phyloP scores from a whole-genome alignment of 129 eudicot genomes.

The Saposhnikovia divaricata region DNA sequence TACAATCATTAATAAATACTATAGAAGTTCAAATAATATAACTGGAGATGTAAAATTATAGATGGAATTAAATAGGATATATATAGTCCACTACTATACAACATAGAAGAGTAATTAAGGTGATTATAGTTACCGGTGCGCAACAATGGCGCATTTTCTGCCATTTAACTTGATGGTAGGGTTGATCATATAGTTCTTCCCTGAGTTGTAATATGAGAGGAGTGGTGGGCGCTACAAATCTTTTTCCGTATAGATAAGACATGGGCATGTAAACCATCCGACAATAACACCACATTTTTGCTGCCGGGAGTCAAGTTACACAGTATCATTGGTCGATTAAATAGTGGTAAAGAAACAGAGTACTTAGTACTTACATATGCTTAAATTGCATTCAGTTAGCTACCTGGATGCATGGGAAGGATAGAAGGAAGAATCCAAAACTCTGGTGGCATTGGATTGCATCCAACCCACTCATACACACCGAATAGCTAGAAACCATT shows the following conservation, averaged over 20 bases:
- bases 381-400: background rate
- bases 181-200: conserved; percentile 43
- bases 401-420: conserved; percentile 69
- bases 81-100: background rate
- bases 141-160: conserved; percentile 38
- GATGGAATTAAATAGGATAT: too few species aligned
- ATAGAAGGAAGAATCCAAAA: conserved; percentile 65
- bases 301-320: conserved; percentile 16
- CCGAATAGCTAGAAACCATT: conserved; percentile 39
- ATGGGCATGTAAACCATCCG: conserved; percentile 61
- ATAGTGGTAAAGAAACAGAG: background rate
- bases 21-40: too few species aligned
- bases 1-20: too few species aligned
- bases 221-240: conserved; percentile 61
- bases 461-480: conserved; percentile 54
- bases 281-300: conserved; percentile 66
- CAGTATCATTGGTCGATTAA: too few species aligned
- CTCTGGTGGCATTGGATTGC: conserved; percentile 82
- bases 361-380: too few species aligned
- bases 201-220: conserved; percentile 51
- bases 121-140: conserved; percentile 33
- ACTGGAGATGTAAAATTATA: too few species aligned
- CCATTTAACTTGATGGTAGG: conserved; percentile 47
- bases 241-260: conserved; percentile 55
- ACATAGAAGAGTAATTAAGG: background rate